These are phyloP conservation scores for Pyronema omphalodes DNA, from an alignment of 495 filamentous ascomycete species.

Conservation along the genomic window DNA sequence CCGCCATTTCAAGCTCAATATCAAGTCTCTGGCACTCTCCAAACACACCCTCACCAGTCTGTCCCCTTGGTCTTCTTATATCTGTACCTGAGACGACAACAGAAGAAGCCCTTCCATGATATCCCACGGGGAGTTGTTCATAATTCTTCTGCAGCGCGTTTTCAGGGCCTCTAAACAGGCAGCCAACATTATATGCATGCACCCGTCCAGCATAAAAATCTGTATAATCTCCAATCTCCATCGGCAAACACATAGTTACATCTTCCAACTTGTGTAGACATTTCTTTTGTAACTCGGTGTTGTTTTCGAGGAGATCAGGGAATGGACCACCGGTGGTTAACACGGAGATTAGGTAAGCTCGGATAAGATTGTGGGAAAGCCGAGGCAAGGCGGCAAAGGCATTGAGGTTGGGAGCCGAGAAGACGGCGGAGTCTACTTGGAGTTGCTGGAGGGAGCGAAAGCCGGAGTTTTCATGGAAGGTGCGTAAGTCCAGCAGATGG, in stretches of 20 bases:
- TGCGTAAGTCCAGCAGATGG: conserved; percentile 55
- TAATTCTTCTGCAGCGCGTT: conserved; percentile 83
- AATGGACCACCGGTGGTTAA: conserved; percentile 41
- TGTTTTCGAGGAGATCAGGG: conserved; percentile 40
- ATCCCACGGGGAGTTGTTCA: conserved; percentile 73
- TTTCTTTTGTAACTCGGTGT: conserved; percentile 33
- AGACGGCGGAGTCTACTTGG: not conserved
- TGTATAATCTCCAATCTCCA: conserved; percentile 87
- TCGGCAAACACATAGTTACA: conserved; percentile 48
- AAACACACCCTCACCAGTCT: conserved; percentile 43
- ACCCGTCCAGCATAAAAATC: conserved; percentile 91
- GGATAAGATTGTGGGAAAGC: conserved; percentile 49
- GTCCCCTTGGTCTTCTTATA: conserved; percentile 61
- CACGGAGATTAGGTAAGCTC: conserved; percentile 54
- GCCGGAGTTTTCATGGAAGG: conserved; percentile 36
- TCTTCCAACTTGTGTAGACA: conserved; percentile 29
- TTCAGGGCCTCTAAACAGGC: conserved; percentile 61
- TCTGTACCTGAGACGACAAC: conserved; percentile 60
- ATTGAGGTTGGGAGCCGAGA: conserved; percentile 44
- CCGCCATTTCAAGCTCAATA: conserved; percentile 75
- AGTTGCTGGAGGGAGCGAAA: conserved; percentile 35
- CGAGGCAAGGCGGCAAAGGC: conserved; percentile 64
- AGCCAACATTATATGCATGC: conserved; percentile 68
- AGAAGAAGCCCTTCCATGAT: conserved; percentile 67
- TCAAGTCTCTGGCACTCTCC: conserved; percentile 51